Percentiles rank a stretch among this genome's conserved stretches.
Evolutionary conservation across 257 asterid species (phyloP).

Genomic region (Ilex asprella): DNA sequence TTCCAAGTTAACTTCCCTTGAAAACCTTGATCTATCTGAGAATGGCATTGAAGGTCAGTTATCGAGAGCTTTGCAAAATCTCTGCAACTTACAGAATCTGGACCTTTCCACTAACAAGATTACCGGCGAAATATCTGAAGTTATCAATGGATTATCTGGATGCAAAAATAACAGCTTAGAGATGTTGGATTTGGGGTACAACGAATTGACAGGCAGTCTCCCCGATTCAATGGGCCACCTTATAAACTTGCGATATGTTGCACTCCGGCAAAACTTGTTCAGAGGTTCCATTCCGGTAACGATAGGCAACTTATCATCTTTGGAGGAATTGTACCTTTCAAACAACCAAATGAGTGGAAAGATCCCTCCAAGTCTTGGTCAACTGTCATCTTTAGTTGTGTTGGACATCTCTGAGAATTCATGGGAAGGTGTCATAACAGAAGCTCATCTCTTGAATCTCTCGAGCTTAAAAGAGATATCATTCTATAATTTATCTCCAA

Average conservation of each 20-base stretch:
- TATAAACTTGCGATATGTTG: constrained; percentile 13
- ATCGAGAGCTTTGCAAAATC: too few species aligned
- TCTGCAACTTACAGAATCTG: constrained; percentile 15
- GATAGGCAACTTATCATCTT: constrained; percentile 21
- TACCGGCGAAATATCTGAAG: constrained; percentile 10
- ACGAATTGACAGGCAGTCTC: constrained; percentile 14
- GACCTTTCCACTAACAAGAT: constrained; percentile 13
- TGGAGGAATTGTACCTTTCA: constrained; percentile 5
- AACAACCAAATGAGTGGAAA: constrained; percentile 26
- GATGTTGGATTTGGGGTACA: constrained; percentile 16
- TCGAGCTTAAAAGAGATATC: constrained; percentile 22
- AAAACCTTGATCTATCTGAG: too few species aligned
- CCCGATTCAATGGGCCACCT: constrained; percentile 24
- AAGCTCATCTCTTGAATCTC: constrained; percentile 26
- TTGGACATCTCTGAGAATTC: too few species aligned
- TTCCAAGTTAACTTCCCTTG: too few species aligned
- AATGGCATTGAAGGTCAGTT: too few species aligned
- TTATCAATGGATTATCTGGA: constrained; percentile 16
- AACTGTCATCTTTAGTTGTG: too few species aligned
- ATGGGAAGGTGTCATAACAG: constrained; percentile 8
- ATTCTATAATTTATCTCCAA: constrained; percentile 11
- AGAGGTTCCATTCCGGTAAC: constrained; percentile 25
- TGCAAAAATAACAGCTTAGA: constrained; percentile 20
- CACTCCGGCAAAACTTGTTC: constrained; percentile 19
- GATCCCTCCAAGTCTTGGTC: constrained; percentile 23